These are phyloP conservation scores for Hemerocallis citrina DNA, from an alignment of 106 monocot species.

Conservation along the genomic window DNA sequence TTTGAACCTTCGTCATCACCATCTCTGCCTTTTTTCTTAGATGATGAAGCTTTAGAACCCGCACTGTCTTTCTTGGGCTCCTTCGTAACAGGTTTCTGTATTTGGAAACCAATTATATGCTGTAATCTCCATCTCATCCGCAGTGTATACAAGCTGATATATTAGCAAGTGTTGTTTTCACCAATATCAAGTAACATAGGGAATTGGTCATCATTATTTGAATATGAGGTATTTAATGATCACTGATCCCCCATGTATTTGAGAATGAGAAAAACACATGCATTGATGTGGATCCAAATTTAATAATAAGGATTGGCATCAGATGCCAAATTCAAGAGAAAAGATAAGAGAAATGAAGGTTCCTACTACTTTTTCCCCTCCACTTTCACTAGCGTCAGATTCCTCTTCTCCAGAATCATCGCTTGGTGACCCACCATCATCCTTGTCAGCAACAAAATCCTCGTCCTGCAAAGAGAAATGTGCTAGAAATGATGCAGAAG, in stretches of 20 bases:
- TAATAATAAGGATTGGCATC: background rate
- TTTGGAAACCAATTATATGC: background rate
- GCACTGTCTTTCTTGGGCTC: slow-evolving; percentile 58
- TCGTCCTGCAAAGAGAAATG: slow-evolving; percentile 54
- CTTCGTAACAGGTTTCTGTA: slow-evolving; percentile 66
- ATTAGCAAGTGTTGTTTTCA: background rate
- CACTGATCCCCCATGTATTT: too few species aligned
- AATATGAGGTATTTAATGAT: background rate
- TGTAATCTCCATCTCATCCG: too few species aligned
- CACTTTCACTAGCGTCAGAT: slow-evolving; percentile 88
- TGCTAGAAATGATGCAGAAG: background rate
- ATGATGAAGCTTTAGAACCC: slow-evolving; percentile 33
- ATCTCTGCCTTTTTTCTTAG: slow-evolving; percentile 58
- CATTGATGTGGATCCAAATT: too few species aligned
- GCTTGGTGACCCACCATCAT: slow-evolving; percentile 95
- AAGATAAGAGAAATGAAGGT: background rate
- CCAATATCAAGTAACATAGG: too few species aligned
- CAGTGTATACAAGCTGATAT: too few species aligned
- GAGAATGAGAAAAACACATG: too few species aligned
- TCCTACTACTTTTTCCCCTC: slow-evolving; percentile 59
- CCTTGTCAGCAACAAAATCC: slow-evolving; percentile 96
- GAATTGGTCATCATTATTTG: background rate
- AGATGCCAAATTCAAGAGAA: background rate
- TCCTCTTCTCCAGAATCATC: slow-evolving; percentile 84
- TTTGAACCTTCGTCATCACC: slow-evolving; percentile 76